Base-by-base conservation (phyloP, 768 basidiomycete genomes). In the Naganishia vishniacii region DNA sequence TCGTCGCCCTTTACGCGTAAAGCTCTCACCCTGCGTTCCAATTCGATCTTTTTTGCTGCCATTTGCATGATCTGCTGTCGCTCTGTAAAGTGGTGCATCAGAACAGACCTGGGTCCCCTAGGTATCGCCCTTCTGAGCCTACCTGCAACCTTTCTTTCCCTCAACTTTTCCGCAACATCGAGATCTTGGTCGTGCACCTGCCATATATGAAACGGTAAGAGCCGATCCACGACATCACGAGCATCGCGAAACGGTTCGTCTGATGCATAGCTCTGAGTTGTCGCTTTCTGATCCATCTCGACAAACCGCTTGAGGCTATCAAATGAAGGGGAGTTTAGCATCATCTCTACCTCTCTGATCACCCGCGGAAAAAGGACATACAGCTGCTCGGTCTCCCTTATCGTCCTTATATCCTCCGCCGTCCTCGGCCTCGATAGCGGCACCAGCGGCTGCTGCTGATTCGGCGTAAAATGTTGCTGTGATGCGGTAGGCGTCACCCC, bases 131-230 rank as follows among this genome's bases (percentile, higher is more conserved):
- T 3, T 40, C 53, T 34, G 15, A 32, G 23, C 62, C 1, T 16
- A 63, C 62, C 62, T 11, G 37, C 42, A 15, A 45, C 40, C 41
- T 51, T 46, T 12, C 62, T 32, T 29, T 51, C 42, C 15, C 8
- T 62, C 12, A 45, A 41, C 26, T 62, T 59, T n/a, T 29, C 34
- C 41, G n/a, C 18, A 7, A 65, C 59, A 28, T 69, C 67, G 5
- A 72, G 48, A 51, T 72, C 71, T 56, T 72, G 67, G 53, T 70
- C 70, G 45, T 68, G 66, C 13, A 72, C 56, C 48, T 72, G 71
- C 71, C 71, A 72, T 23, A 72, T 56, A 58, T 72, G 71, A 60
- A 68, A 71, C 4, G 71, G 71, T 26, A 72, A 23, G 37, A 72
- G 61, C 23, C 62, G 44, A 40, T 72, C 70, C 18, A 72, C 67